A percentile compares a stretch with the other conserved stretches of the same genome.
These are phyloP conservation scores for Xylariaceae sp. DNA, from an alignment of 2,329 filamentous ascomycete species.

Conservation along the genomic window DNA sequence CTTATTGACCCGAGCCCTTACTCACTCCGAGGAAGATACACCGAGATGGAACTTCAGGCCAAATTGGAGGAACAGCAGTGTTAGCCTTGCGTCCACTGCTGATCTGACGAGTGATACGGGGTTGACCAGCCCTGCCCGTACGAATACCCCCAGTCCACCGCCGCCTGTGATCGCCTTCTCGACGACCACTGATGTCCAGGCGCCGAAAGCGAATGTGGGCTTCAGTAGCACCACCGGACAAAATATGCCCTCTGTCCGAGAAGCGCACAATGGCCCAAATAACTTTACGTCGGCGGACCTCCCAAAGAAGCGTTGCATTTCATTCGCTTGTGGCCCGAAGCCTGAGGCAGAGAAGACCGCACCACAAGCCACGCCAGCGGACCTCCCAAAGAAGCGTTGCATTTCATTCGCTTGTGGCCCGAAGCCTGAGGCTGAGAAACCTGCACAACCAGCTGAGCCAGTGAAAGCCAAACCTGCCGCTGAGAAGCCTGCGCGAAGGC, in stretches of 20 bases:
- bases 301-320: constrained; percentile 81
- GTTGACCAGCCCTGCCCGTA: constrained; percentile 80
- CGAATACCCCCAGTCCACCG: constrained; percentile 85
- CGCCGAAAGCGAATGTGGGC: too few species aligned
- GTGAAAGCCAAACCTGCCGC: constrained; percentile 27
- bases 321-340: constrained; percentile 76
- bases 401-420: constrained; percentile 86
- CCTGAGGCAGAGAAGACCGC: constrained; percentile 38
- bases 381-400: constrained; percentile 70
- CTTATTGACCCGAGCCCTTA: constrained; percentile 78
- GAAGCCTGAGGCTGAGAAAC: constrained; percentile 44
- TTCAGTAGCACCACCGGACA: too few species aligned
- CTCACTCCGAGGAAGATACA: constrained; percentile 51
- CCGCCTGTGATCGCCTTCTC: constrained; percentile 50
- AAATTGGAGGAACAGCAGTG: constrained; percentile 69
- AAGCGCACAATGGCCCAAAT: too few species aligned
- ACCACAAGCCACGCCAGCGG: constrained; percentile 46
- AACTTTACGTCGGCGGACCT: constrained; percentile 59
- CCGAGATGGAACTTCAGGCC: constrained; percentile 34
- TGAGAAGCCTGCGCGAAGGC: constrained; percentile 39
- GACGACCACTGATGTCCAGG: too few species aligned
- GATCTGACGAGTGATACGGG: constrained; percentile 94
- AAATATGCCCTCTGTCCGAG: too few species aligned
- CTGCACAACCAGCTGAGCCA: constrained; percentile 29
- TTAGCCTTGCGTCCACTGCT: constrained; percentile 74